Base-by-base conservation (phyloP, 2,329 filamentous ascomycete genomes). In the Colletotrichum salicis region DNA sequence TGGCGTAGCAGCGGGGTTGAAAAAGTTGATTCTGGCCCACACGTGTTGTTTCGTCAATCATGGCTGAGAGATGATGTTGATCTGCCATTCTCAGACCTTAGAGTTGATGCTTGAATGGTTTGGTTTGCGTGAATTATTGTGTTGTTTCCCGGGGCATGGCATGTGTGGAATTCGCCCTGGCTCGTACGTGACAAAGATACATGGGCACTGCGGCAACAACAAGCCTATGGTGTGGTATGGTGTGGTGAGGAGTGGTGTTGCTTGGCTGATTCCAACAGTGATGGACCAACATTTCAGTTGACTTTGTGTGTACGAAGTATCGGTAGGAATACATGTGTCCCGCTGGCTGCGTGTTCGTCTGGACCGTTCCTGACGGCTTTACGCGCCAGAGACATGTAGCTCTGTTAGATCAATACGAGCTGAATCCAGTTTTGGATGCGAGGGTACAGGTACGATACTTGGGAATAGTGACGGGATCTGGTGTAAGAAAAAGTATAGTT, bases 331-430 rank as follows among this genome's bases (percentile, higher is more conserved):
- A 29, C 55, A 54, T 52, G 51, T 19, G 35, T 41, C 15, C 15
- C 37, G 37, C 37, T 41, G 37, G 15, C 37, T 12, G n/a, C 27
- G 37, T 63, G 58, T 68, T 71, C 52, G 64, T 63, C 64, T 71
- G 37, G 64, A 52, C 31, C 41, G 33, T 45, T 24, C 57, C 24
- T 41, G 31, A 35, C 37, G 22, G 24, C 27, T 41, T 11, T 29
- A 54, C 31, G 37, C 45, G 41, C 52, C 61, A 22, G 22, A 13
- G 15, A 13, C 31, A 19, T 41, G 71, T 73, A 71, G 31, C 31
- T 67, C 68, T 73, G 71, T 73, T 73, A 71, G 63, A 29, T 52
- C 52, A 15, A 71, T 71, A 73, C 68, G 67, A 73, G 71, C 67
- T 67, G 57, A 71, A 59, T 64, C 71, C 29, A 64, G 59, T 52